Evolutionary conservation across 345 rosid genomes (phyloP), one percentile per base, ranked within the genome.

Genomic region (Sonneratia caseolaris): DNA sequence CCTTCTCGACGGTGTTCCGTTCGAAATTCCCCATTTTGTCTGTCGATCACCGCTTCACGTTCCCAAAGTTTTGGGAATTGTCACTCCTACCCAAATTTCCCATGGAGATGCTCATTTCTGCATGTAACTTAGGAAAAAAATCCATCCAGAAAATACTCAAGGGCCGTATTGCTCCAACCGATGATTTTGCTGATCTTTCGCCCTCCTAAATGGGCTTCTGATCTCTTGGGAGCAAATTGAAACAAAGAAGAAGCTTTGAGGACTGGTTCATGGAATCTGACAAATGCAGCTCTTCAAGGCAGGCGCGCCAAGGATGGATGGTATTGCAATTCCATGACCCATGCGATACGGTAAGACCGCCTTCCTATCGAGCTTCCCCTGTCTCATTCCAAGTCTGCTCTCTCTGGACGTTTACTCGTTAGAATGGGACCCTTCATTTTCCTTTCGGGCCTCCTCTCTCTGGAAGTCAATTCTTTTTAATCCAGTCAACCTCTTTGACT

Each of bases 361-460:
- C 57, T 53, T 19, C 57, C n/a, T 37, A 3, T 18, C 57, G n/a
- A 15, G 19, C 15, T 32, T 24, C 32, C 66, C 9, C 37, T 62
- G 66, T 61, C 36, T 27, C 18, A 61, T 15, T 61, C 36, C 13
- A n/a, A 59, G 64, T 61, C 66, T 62, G 65, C 53, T 37, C 36
- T 11, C 47, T 66, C 67, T 24, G 15, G 16, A 27, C 72, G 65
- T 37, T 70, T 56, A 70, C 72, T 70, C 21, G 40, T 56, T 15
- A n/a, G 73, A 70, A 36, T 38, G 61, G 61, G 73, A 37, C 73
- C 37, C 16, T 43, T 18, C 32, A 35, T n/a, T 16, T 36, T 56
- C 66, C 66, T 62, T 3, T 2, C 45, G 45, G 45, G 38, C 37
- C 66, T 27, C 37, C 38, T 62, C 37, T 32, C 66, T 27, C 66